Base-by-base conservation (phyloP, 805 yeast species). In the Starmerella scarabaei region DNA sequence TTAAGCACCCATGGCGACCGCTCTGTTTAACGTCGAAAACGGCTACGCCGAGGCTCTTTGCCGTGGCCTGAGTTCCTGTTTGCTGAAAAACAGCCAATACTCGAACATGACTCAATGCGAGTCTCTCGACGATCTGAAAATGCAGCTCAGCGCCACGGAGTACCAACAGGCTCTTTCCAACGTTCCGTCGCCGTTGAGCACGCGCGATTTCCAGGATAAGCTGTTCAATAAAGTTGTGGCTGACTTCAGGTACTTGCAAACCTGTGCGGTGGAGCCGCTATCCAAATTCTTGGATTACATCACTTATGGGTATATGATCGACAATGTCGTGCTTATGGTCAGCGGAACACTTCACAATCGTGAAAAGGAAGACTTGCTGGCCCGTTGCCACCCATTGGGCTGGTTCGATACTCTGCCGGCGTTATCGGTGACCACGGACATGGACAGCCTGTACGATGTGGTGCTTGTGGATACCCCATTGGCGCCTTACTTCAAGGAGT, bases 401-500 rank as follows among this genome's bases (percentile, higher is more conserved):
- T 86, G 96, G 95, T 91, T 91, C 56, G 98, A 91, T 53, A 88
- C 97, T 6, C 72, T 91, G 51, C 98, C 98, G 27, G 88, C 97
- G 0, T 69, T 91, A 43, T 74, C 91, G 14, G 91, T 88, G 36
- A 96, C 97, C 35, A 84, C 95, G 2, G 97, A 88, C 61, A 75
- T 88, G 42, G 94, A 85, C 53, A 75, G 91, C n/a, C 69, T 91
- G 53, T 91, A 88, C 64, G 80, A 80, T 54, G 81, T 93, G 1
- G 98, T 91, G 12, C 67, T 91, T 43, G 79, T 91, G 40, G 99
- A 91, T 62, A 91, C 98, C 5, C 99, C 99, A 4, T 71, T 91
- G 57, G 97, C 98, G 1, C 94, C 95, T 30, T 91, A 86, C 63
- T 91, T 91, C 68, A 79, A 83, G 57, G 83, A 80, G 56, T 83